These are phyloP conservation scores for Suillus subluteus DNA, from an alignment of 768 basidiomycete genomes.

Conservation along the genomic window DNA sequence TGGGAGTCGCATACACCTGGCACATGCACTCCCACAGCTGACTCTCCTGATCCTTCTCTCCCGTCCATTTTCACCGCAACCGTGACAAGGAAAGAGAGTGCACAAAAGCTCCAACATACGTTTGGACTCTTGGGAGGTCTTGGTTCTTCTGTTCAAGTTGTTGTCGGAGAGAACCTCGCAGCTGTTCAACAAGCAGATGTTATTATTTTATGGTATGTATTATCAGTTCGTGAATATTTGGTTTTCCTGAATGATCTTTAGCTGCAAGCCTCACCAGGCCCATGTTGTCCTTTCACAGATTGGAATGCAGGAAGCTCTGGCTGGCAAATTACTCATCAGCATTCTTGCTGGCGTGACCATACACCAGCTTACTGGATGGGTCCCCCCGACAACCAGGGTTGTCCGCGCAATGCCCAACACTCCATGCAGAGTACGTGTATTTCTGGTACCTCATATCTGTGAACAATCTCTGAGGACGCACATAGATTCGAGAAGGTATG, in stretches of 20 bases:
- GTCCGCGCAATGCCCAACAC: conserved; percentile 99
- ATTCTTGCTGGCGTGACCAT: conserved; percentile 98
- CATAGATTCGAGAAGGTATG: conserved; percentile 98
- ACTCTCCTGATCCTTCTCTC: conserved; percentile 63
- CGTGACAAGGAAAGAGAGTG: conserved; percentile 80
- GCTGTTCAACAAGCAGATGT: conserved; percentile 81
- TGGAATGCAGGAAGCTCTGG: conserved; percentile 83
- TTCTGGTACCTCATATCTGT: neutral
- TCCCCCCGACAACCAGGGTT: conserved; percentile 76
- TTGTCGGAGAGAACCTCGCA: conserved; percentile 68
- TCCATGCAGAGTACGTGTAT: conserved; percentile 77
- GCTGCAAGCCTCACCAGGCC: conserved; percentile 94
- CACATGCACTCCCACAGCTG: conserved; percentile 65
- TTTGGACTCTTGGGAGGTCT: conserved; percentile 64
- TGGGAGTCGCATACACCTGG: conserved; percentile 77
- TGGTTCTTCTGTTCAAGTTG: conserved; percentile 71
- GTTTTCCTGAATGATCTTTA: conserved; percentile 34
- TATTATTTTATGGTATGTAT: conserved; percentile 80
- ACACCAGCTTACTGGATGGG: conserved; percentile 74
- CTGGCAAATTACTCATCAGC: conserved; percentile 91
- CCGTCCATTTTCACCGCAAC: conserved; percentile 86
- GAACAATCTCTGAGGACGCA: neutral
- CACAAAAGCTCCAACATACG: conserved; percentile 59
- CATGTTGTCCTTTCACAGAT: conserved; percentile 68
- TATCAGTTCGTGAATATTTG: neutral